These are phyloP conservation scores for Neolentinus lepideus DNA, from an alignment of 1,284 basidiomycete species.

Conservation along the genomic window DNA sequence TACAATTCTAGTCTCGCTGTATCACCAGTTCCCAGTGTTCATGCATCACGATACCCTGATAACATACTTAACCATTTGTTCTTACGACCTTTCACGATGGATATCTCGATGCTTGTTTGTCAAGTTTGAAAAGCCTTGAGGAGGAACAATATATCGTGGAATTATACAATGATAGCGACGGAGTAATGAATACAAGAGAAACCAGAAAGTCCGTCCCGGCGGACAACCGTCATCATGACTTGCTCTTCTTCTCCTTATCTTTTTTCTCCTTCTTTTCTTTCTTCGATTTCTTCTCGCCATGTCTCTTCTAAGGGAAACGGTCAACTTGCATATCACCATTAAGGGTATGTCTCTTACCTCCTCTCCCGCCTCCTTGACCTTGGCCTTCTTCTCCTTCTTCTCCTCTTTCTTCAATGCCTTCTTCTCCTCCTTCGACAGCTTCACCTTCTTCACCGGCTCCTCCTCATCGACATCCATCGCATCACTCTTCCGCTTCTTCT, in stretches of 20 bases:
- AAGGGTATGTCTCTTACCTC: not conserved
- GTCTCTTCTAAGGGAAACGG: not conserved
- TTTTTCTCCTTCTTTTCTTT: slow-evolving; percentile 27
- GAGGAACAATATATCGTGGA: not conserved
- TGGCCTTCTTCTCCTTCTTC: slow-evolving; percentile 48
- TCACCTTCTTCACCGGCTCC: slow-evolving; percentile 60
- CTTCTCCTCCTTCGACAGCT: slow-evolving; percentile 78
- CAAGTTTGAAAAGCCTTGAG: too few relatives aligned
- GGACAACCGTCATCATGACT: slow-evolving; percentile 7
- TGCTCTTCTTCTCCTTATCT: slow-evolving; percentile 31
- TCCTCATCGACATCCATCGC: slow-evolving; percentile 56
- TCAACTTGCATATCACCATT: not conserved
- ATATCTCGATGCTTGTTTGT: too few relatives aligned
- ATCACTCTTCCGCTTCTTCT: slow-evolving; percentile 57
- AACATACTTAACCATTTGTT: not conserved
- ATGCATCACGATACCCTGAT: not conserved
- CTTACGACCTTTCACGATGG: too few relatives aligned
- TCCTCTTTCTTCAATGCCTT: slow-evolving; percentile 68
- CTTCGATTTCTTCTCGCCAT: slow-evolving; percentile 7
- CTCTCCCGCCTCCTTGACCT: slow-evolving; percentile 29
- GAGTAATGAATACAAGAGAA: not conserved
- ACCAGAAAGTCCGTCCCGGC: not conserved
- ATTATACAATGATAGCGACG: not conserved
- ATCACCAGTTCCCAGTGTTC: not conserved
- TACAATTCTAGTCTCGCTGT: not conserved